These are phyloP conservation scores for Acanthamoeba divionensis DNA, from an alignment of 208 protist genomes.

Conservation along the genomic window DNA sequence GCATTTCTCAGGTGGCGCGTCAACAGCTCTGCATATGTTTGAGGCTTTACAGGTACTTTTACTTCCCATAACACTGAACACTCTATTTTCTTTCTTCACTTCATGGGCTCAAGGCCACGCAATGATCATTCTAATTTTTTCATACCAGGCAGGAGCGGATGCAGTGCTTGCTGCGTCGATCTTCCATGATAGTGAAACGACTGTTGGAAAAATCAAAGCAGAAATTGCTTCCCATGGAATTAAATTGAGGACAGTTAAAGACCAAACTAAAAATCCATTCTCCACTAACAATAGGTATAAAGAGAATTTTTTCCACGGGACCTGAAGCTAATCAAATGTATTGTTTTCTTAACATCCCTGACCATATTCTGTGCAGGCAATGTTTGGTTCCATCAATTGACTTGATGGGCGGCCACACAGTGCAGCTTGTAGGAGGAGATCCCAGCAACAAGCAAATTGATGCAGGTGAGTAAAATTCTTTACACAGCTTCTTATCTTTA, in stretches of 20 bases:
- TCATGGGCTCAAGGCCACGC: background rate
- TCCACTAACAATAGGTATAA: no score
- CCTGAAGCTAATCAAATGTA: background rate
- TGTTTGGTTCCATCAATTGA: conserved; percentile 60
- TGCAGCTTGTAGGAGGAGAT: conserved; percentile 60
- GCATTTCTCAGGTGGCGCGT: background rate
- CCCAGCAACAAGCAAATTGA: conserved; percentile 42
- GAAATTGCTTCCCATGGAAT: background rate
- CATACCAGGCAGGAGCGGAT: conserved; percentile 49
- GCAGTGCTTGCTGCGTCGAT: conserved; percentile 63
- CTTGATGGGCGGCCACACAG: conserved; percentile 50
- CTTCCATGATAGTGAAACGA: conserved; percentile 62
- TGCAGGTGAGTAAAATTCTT: conserved; percentile 19
- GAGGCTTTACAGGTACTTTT: conserved; percentile 16
- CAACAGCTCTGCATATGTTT: conserved; percentile 30
- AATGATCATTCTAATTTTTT: background rate
- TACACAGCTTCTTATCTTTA: background rate
- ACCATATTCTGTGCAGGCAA: background rate
- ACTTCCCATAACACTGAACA: background rate
- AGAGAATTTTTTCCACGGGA: background rate
- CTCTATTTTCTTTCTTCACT: background rate
- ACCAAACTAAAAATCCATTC: background rate
- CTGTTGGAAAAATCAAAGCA: conserved; percentile 54
- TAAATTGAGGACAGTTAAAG: background rate
- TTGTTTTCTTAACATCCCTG: background rate